Evolutionary conservation across 2,329 filamentous ascomycete species (phyloP), one percentile per base, ranked within the genome.

Genomic region (Colletotrichum horii): DNA sequence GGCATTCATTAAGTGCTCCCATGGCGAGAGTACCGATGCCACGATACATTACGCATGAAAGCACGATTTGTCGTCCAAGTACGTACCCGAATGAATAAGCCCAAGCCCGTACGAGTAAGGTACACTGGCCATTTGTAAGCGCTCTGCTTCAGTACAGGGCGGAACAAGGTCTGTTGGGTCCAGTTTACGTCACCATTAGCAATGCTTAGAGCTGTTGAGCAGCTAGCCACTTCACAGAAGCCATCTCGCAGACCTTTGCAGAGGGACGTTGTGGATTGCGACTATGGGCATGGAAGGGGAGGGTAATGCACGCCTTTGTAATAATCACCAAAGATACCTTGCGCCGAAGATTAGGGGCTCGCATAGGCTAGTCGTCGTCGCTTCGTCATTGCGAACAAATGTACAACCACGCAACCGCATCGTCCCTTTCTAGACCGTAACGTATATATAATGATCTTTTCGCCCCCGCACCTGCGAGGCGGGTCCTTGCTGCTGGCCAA

Each of bases 111-210:
- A 48, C 26, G 70, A 34, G 68, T 62, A 55, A 70, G 56, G 24
- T 55, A 30, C 8, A 28, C 26, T 74, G 71, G 67, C 19, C 64
- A 76, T 78, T 75, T 56, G 73, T 72, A 69, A 69, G 69, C 70
- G 36, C 64, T 62, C 52, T 64, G 71, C 24, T 30, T 32, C 52
- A 30, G 30, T 22, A 48, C 7, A 70, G 66, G 34, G 30, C 14
- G 22, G 65, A 22, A 48, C 30, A 67, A 24, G 52, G 56, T 48
- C n/a, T n/a, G 30, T 52, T 60, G 43, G 32, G 6, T 36, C 52
- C 19, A 9, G 65, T 79, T 83, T 84, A 84, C 81, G 81, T 84
- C 82, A 84, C 80, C 65, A 82, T 84, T 80, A 78, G 79, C 80
- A 83, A 83, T 81, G 71, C 71, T 75, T 71, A 38, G 65, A 72